Conservation (phyloP, 1,284 basidiomycete species). For the Limonomyces culmigenus region DNA sequence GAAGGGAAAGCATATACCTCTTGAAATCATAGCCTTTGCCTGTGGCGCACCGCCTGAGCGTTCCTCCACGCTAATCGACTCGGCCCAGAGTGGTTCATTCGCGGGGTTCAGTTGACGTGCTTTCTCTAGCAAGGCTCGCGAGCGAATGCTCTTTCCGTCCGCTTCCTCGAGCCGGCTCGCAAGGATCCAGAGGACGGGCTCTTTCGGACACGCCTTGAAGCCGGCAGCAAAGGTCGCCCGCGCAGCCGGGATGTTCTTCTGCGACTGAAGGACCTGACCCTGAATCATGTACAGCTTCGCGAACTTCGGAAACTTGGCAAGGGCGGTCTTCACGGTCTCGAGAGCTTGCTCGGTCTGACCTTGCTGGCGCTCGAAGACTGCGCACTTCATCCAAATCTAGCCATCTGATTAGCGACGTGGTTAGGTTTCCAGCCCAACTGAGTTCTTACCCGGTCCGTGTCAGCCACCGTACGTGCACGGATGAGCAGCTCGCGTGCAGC, state of each 20-base stretch:
- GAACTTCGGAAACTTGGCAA: constrained; percentile 72
- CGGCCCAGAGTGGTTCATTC: constrained; percentile 79
- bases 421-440: background rate
- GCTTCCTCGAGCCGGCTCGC: constrained; percentile 78
- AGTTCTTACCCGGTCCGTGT: constrained; percentile 67
- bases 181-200: constrained; percentile 76
- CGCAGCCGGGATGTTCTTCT: constrained; percentile 43
- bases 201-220: constrained; percentile 70
- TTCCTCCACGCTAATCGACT: constrained; percentile 83
- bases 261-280: constrained; percentile 71
- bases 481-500: constrained; percentile 78
- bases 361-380: constrained; percentile 85
- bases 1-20: constrained; percentile 28
- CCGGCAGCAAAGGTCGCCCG: constrained; percentile 71
- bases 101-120: constrained; percentile 75
- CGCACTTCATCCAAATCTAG: constrained; percentile 98
- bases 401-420: background rate
- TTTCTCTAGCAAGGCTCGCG: constrained; percentile 85
- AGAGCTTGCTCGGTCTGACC: constrained; percentile 63
- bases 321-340: constrained; percentile 54
- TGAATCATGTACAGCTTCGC: constrained; percentile 94
- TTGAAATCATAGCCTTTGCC: constrained; percentile 72
- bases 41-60: constrained; percentile 63
- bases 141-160: constrained; percentile 80
- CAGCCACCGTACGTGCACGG: constrained; percentile 78